Evolutionary conservation across 2,329 filamentous ascomycete genomes (phyloP), one percentile per base, ranked within the genome.

Genomic region (Colletotrichum zoysiae): DNA sequence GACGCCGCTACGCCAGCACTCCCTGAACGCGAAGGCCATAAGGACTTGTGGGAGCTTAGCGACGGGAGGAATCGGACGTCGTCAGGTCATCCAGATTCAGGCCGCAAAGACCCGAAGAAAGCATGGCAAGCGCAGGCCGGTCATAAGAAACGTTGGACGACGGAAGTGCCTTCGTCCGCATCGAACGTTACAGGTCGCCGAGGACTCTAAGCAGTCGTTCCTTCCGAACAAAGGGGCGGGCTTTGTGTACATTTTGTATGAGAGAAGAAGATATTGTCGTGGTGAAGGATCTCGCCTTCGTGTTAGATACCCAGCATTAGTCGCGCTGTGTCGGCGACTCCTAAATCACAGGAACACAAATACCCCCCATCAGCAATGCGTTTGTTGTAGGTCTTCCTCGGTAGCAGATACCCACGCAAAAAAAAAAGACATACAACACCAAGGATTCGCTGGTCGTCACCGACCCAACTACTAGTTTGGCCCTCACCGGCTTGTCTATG

Each of bases 381-480:
- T 40, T 53, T 18, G 23, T 14, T 3, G 23, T 20, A 30, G 1
- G 11, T 5, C 0, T 51, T 40, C 20, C 0, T 38, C 14, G 30
- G 44, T 11, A n/a, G 20, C 7, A n/a, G 44, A 14, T n/a, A 2
- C 8, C 8, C 44, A 46, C 7, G 44, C 44, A 46, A 20, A 18
- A 23, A 23, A 20, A 16, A 40, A 11, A 48, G 4, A 48, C 46
- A 48, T 48, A 48, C 46, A 48, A 48, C 46, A 48, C 46, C 46
- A 48, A 48, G 46, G n/a, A 23, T 48, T 48, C 46, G 46, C 20
- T 48, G 46, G 46, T 48, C 46, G 46, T 48, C 46, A 48, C 46
- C 46, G 46, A 48, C 46, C 46, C 46, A 48, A 48, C 46, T 48
- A 48, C 46, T 48, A 48, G n/a, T 48, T 48, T 48, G 46, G 46